Conservation (phyloP, 768 basidiomycete species). For the Saitozyma podzolica region DNA sequence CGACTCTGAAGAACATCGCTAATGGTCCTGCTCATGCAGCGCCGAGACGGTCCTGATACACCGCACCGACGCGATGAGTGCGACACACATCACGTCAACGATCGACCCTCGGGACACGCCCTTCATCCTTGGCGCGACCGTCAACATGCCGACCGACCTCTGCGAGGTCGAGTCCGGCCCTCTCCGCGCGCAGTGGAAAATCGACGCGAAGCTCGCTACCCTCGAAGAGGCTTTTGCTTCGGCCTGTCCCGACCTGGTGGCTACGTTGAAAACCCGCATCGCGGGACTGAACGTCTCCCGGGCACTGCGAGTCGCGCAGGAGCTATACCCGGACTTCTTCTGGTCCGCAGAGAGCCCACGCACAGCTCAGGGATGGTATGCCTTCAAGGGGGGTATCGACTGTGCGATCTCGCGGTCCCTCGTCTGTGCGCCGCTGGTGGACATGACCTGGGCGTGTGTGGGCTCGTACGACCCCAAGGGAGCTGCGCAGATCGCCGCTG, state of each 20-base stretch:
- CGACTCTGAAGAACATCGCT: too few species aligned
- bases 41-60: slow-evolving; percentile 66
- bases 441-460: neutral
- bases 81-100: slow-evolving; percentile 77
- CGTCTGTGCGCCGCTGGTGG: too few species aligned
- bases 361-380: too few species aligned
- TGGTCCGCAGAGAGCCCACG: neutral
- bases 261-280: slow-evolving; percentile 10
- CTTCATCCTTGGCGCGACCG: slow-evolving; percentile 55
- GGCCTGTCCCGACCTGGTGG: slow-evolving; percentile 11
- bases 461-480: slow-evolving; percentile 1
- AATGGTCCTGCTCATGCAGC: too few species aligned
- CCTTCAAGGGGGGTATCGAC: too few species aligned
- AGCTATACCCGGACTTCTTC: slow-evolving; percentile 20
- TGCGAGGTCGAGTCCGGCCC: slow-evolving; percentile 66
- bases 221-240: slow-evolving; percentile 26
- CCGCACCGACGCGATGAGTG: slow-evolving; percentile 90
- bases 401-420: too few species aligned
- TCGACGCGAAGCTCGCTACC: slow-evolving; percentile 39
- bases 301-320: slow-evolving; percentile 14
- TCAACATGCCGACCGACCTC: slow-evolving; percentile 52
- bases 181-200: slow-evolving; percentile 67
- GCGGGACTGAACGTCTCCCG: slow-evolving; percentile 16
- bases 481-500: slow-evolving; percentile 11
- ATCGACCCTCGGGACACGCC: slow-evolving; percentile 78